Percentiles rank a stretch among this genome's conserved stretches.
phyloP scores from a whole-genome alignment of 2,329 filamentous ascomycete species.

The Ustulina deusta region DNA sequence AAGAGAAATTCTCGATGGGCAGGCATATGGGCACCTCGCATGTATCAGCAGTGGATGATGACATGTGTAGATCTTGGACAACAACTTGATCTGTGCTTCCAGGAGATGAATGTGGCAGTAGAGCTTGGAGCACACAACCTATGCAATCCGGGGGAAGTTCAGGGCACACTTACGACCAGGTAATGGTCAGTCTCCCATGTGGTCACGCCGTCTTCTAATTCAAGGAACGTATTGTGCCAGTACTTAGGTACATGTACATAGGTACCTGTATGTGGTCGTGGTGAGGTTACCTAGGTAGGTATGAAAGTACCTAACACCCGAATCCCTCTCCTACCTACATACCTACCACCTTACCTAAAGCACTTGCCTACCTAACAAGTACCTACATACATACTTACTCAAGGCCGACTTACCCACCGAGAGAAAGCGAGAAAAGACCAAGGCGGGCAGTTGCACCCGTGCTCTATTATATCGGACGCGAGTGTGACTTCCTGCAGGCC shows the following conservation, averaged over 20 bases:
- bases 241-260: neutral
- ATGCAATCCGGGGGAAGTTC: neutral
- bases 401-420: neutral
- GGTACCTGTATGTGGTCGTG: neutral
- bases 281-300: too few species aligned
- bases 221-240: neutral
- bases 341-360: neutral
- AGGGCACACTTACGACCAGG: neutral
- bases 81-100: neutral
- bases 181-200: neutral
- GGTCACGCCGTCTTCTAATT: neutral
- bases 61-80: neutral
- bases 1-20: neutral
- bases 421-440: slow-evolving; percentile 10
- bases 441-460: slow-evolving; percentile 43
- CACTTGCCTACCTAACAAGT: neutral
- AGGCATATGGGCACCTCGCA: too few species aligned
- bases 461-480: slow-evolving; percentile 23
- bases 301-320: too few species aligned
- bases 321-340: too few species aligned
- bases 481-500: slow-evolving; percentile 45
- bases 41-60: neutral
- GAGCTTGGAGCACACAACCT: neutral
- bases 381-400: too few species aligned
- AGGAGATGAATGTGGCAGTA: neutral